Evolutionary conservation across 1,284 basidiomycete species (phyloP), one percentile per base, ranked within the genome.

Genomic region (Lentinula novae-zelandiae): DNA sequence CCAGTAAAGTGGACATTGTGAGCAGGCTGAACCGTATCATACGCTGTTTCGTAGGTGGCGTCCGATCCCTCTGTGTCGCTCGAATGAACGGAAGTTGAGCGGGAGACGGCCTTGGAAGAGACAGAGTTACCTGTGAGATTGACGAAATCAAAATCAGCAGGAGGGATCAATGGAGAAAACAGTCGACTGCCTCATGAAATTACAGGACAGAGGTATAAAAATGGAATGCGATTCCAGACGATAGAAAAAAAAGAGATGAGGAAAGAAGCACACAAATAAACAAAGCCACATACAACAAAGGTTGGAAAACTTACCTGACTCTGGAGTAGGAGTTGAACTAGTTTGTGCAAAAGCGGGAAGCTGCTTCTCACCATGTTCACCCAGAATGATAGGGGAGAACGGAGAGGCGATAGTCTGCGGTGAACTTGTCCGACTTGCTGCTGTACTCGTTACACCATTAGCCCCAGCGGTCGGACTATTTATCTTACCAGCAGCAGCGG

Each of bases 331-430:
- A 39, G 39, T 39, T 1, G 44, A 20, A 20, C 8, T 46, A 46
- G 20, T 46, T 20, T 46, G 44, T 7, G 3, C 38, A 39, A 5
- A 39, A 44, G 42, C 44, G n/a, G 20, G 44, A 20, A 46, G 17
- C 44, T 46, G 44, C 44, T 42, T 56, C 40, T 56, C 54, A 8
- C 54, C 54, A 22, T 56, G 20, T 33, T 56, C 54, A 20, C 49
- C 49, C 17, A 58, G 20, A 15, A 58, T 38, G 5, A 58, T 58
- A 42, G 57, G 57, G 7, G 57, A 58, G 39, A 58, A 58, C 2
- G 57, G 57, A 13, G 57, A 58, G 8, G 57, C 48, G 10, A 58
- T 58, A 1, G 48, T 27, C 13, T 40, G 38, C 15, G 51, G 44
- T 12, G 44, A 46, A 22, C 34, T 53, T 17, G 31, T 53, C 17